Conservation (phyloP, 1,284 basidiomycete genomes). For the Anthracocystis panici-leucophaei region DNA sequence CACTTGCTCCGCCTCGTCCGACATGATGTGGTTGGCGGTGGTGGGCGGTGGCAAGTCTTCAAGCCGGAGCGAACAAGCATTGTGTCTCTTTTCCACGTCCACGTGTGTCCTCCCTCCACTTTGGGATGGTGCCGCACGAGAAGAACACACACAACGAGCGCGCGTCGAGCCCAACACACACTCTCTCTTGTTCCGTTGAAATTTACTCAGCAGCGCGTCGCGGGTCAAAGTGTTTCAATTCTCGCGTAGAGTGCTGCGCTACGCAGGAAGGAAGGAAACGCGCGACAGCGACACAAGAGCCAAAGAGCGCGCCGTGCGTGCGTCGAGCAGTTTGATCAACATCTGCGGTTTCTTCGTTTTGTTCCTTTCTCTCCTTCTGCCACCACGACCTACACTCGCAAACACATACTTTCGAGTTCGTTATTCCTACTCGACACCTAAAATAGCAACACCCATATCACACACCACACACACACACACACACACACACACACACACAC, state of each 20-base stretch:
- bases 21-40: conserved; percentile 5
- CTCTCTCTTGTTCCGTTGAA: background rate
- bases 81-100: background rate
- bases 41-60: background rate
- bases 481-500: too few relatives aligned
- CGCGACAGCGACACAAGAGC: too few relatives aligned
- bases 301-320: too few relatives aligned
- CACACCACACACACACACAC: background rate
- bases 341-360: too few relatives aligned
- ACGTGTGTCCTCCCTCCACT: background rate
- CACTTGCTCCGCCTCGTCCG: background rate
- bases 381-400: background rate
- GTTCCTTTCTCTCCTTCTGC: background rate
- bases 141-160: background rate
- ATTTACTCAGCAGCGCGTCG: conserved; percentile 19
- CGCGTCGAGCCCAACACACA: conserved; percentile 13
- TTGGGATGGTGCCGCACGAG: conserved; percentile 12
- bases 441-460: background rate
- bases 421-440: background rate
- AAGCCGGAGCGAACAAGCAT: background rate
- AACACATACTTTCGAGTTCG: background rate
- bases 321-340: conserved; percentile 1
- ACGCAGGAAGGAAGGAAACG: conserved; percentile 1
- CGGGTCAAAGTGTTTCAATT: background rate
- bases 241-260: conserved; percentile 16